Evolutionary conservation across 768 basidiomycete genomes (phyloP).

Genomic region (Suillus cothurnatus): DNA sequence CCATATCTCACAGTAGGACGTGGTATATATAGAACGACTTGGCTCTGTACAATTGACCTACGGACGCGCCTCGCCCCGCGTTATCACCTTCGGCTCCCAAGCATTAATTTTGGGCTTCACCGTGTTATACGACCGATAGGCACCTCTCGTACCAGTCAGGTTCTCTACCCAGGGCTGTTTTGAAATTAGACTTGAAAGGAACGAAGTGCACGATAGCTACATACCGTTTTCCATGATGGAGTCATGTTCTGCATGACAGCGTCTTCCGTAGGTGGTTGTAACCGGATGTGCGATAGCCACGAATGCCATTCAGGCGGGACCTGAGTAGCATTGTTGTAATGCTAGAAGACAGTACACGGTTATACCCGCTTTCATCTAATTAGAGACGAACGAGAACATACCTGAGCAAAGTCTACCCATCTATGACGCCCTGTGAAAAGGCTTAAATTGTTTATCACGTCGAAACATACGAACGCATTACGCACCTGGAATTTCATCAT

Average conservation of each 20-base stretch:
- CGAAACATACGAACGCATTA: constrained; percentile 1
- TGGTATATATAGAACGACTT: not conserved
- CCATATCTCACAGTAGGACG: constrained; percentile 5
- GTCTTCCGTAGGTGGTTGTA: constrained; percentile 78
- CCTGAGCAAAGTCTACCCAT: constrained; percentile 95
- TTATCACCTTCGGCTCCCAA: constrained; percentile 77
- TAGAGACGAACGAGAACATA: constrained; percentile 31
- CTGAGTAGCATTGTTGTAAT: constrained; percentile 90
- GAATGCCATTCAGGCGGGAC: constrained; percentile 97
- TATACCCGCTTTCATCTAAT: not conserved
- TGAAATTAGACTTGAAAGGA: not conserved
- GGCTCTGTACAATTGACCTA: not conserved
- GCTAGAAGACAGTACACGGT: constrained; percentile 40
- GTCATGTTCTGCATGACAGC: constrained; percentile 63
- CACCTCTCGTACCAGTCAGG: constrained; percentile 90
- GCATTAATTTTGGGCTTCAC: constrained; percentile 76
- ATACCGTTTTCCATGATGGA: constrained; percentile 84
- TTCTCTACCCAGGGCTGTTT: constrained; percentile 82
- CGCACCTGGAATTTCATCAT: constrained; percentile 88
- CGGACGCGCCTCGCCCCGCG: constrained; percentile 40
- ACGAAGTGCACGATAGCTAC: constrained; percentile 30
- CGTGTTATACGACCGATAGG: constrained; percentile 89
- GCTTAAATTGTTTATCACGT: not conserved
- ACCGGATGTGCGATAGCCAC: constrained; percentile 90
- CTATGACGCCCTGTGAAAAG: constrained; percentile 77